Conservation (phyloP, 768 basidiomycete genomes). For the Psilocybe sp. region DNA sequence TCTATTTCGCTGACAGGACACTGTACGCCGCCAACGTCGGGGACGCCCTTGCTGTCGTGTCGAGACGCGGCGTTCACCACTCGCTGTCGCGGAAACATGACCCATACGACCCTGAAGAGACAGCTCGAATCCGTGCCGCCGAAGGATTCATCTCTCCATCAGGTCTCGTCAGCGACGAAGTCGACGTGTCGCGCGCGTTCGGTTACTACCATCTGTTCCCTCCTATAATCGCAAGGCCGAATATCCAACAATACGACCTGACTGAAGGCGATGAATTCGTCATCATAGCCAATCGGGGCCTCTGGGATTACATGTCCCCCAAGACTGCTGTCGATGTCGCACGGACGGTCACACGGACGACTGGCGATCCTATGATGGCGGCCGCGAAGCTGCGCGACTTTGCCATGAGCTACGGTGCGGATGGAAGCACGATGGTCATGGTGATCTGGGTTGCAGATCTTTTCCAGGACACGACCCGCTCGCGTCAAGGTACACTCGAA, state of each 20-base stretch:
- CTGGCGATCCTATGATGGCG: constrained; percentile 64
- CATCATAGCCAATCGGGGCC: constrained; percentile 87
- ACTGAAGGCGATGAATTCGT: constrained; percentile 90
- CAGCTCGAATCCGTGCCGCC: constrained; percentile 80
- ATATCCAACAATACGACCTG: constrained; percentile 69
- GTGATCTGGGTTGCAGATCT: constrained; percentile 85
- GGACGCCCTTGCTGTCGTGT: constrained; percentile 84
- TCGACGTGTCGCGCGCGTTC: constrained; percentile 90
- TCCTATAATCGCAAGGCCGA: constrained; percentile 85
- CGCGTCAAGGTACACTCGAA: constrained; percentile 44
- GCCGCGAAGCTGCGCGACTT: constrained; percentile 97
- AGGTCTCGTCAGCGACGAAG: constrained; percentile 88
- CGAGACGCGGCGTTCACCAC: constrained; percentile 69
- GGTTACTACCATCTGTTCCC: constrained; percentile 91
- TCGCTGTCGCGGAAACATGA: constrained; percentile 80
- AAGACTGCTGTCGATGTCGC: constrained; percentile 97
- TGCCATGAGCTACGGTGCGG: constrained; percentile 94
- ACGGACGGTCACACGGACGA: constrained; percentile 48
- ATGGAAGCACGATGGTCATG: constrained; percentile 97
- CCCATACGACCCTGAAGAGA: constrained; percentile 85
- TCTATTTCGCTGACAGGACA: constrained; percentile 78
- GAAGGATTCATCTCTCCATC: constrained; percentile 94
- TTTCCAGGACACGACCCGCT: constrained; percentile 45
- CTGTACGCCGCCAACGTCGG: constrained; percentile 92
- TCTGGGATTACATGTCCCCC: constrained; percentile 93